Evolutionary conservation across 1,139 yeast species (phyloP).

Genomic region (Taiozyma sp.): DNA sequence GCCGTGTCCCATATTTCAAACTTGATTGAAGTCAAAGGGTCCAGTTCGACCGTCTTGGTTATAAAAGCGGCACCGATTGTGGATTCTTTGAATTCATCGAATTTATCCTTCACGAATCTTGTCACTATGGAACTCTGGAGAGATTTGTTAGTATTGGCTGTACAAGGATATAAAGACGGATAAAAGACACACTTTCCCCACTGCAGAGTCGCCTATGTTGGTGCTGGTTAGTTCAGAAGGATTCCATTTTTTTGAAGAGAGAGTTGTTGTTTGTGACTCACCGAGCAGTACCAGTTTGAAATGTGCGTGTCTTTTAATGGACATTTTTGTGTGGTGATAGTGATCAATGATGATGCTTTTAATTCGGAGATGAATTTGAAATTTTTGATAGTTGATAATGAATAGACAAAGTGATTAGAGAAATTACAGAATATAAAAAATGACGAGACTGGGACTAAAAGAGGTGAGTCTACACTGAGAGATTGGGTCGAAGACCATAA

Average conservation of each 20-base stretch:
- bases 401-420: too few species aligned
- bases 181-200: conserved; percentile 34
- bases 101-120: conserved; percentile 57
- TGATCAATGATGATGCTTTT: not conserved
- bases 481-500: not conserved
- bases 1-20: conserved; percentile 93
- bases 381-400: not conserved
- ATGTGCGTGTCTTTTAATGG: conserved; percentile 13
- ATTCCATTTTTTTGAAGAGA: not conserved
- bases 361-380: not conserved
- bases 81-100: conserved; percentile 56
- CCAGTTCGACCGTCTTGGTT: conserved; percentile 48
- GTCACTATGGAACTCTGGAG: conserved; percentile 51
- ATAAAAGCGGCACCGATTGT: conserved; percentile 72
- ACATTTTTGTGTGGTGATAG: not conserved
- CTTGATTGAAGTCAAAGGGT: conserved; percentile 53
- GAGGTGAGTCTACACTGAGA: conserved; percentile 4
- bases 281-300: conserved; percentile 44
- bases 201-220: conserved; percentile 45
- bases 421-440: too few species aligned
- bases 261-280: not conserved
- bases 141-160: conserved; percentile 4
- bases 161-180: not conserved
- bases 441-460: conserved; percentile 5
- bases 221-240: not conserved